phyloP scores from a whole-genome alignment of 169 alveolate genomes.

The Neospora caninum region DNA sequence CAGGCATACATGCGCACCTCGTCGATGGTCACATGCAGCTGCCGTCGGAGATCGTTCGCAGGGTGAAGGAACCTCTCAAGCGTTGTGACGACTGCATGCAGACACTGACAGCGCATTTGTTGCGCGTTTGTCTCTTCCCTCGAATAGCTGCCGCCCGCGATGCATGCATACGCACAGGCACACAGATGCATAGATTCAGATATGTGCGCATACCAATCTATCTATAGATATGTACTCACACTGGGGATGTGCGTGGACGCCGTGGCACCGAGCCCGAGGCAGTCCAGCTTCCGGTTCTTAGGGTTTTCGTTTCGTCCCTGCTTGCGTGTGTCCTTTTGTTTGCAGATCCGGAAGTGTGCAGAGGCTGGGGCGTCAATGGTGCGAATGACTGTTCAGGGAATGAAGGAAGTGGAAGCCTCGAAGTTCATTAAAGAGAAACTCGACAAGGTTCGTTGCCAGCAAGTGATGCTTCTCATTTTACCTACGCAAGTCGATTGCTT shows the following conservation, averaged over 20 bases:
- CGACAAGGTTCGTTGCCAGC: not conserved
- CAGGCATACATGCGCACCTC: too few relatives aligned
- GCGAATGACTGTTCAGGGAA: slow-evolving; percentile 84
- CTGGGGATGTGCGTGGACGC: not conserved
- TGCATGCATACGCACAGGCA: too few relatives aligned
- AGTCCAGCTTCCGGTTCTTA: not conserved
- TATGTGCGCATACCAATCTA: not conserved
- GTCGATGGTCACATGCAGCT: too few relatives aligned
- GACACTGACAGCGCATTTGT: too few relatives aligned
- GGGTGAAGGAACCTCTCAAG: too few relatives aligned
- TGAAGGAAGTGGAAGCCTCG: slow-evolving; percentile 81
- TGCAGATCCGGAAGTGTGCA: slow-evolving; percentile 75
- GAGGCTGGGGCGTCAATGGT: slow-evolving; percentile 83
- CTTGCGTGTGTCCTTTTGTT: not conserved
- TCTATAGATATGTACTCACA: too few relatives aligned
- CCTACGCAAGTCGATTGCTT: too few relatives aligned
- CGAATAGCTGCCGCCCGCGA: too few relatives aligned
- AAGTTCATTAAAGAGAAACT: slow-evolving; percentile 40
- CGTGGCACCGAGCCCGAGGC: too few relatives aligned
- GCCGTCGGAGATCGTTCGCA: too few relatives aligned
- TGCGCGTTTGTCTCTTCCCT: too few relatives aligned
- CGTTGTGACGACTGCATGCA: too few relatives aligned
- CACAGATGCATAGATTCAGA: not conserved
- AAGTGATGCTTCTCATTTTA: not conserved
- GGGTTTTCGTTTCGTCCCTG: not conserved